phyloP scores from a whole-genome alignment of 495 filamentous ascomycete species.

The Lasiosphaeriaceae sp. region DNA sequence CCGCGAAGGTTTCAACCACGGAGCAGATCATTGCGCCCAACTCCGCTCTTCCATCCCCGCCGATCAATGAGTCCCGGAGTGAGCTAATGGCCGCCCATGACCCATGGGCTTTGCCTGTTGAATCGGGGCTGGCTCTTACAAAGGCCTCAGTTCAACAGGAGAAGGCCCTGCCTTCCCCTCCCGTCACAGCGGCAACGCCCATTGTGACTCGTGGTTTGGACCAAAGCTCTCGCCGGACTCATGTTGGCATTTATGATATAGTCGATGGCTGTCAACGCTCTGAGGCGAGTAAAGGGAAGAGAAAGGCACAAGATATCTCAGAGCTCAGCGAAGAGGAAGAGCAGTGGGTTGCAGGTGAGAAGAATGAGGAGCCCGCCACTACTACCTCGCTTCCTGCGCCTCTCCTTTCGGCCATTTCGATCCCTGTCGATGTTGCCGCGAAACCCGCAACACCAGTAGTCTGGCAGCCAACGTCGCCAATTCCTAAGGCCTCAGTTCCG shows the following conservation, averaged over 20 bases:
- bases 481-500: not conserved
- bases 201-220: not conserved
- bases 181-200: no score
- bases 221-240: conserved; percentile 15
- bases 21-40: not conserved
- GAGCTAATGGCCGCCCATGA: no score
- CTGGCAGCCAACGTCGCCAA: not conserved
- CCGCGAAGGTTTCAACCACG: not conserved
- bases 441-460: not conserved
- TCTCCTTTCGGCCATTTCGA: no score
- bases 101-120: no score
- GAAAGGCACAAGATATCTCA: conserved; percentile 37
- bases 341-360: conserved; percentile 8
- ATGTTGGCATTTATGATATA: conserved; percentile 30
- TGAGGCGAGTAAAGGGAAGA: conserved; percentile 16
- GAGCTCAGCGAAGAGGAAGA: conserved; percentile 23
- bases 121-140: no score
- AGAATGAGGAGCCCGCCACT: not conserved
- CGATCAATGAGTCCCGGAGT: no score
- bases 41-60: not conserved
- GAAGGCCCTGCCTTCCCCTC: no score
- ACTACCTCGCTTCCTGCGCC: not conserved
- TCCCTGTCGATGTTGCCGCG: not conserved
- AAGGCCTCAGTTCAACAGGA: no score
- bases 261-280: conserved; percentile 14